A percentile compares a stretch with the other conserved stretches of the same genome.
phyloP scores from a whole-genome alignment of 148 eudicot species.

The Hydrangea macrophylla region DNA sequence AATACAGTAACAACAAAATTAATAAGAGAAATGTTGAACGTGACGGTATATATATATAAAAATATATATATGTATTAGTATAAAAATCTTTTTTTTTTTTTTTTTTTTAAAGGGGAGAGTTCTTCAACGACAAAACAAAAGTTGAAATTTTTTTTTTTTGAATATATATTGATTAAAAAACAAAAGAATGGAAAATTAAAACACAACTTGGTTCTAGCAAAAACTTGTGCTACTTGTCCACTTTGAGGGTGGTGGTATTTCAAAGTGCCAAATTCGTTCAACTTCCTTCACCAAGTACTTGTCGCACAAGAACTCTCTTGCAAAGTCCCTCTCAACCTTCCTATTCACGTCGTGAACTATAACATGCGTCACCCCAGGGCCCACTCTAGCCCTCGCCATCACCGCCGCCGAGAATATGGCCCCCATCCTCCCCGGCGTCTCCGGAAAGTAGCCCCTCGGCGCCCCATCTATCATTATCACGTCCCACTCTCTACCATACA shows the following conservation, averaged over 20 bases:
- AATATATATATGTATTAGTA: too few species aligned
- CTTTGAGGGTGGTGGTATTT: conserved; percentile 42
- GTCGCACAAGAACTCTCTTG: conserved; percentile 45
- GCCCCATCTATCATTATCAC: conserved; percentile 60
- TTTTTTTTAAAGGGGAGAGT: too few species aligned
- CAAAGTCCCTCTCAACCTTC: conserved; percentile 49
- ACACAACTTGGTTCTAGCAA: conserved; percentile 1
- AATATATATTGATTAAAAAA: too few species aligned
- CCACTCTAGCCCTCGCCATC: conserved; percentile 44
- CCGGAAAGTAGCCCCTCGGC: conserved; percentile 39
- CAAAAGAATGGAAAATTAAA: neutral
- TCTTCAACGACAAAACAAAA: too few species aligned
- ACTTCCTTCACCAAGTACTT: conserved; percentile 45
- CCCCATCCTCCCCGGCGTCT: conserved; percentile 54
- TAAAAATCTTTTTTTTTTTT: too few species aligned
- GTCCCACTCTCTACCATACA: conserved; percentile 50
- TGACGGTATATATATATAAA: too few species aligned
- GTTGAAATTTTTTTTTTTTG: too few species aligned
- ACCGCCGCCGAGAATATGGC: conserved; percentile 50
- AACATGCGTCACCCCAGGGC: conserved; percentile 50
- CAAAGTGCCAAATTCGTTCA: conserved; percentile 58
- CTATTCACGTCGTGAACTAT: conserved; percentile 50
- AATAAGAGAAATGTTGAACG: too few species aligned
- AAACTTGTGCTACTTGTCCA: neutral
- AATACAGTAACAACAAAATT: too few species aligned